Evolutionary conservation across 768 basidiomycete genomes (phyloP).

Genomic region (Punctularia strigosozonata): DNA sequence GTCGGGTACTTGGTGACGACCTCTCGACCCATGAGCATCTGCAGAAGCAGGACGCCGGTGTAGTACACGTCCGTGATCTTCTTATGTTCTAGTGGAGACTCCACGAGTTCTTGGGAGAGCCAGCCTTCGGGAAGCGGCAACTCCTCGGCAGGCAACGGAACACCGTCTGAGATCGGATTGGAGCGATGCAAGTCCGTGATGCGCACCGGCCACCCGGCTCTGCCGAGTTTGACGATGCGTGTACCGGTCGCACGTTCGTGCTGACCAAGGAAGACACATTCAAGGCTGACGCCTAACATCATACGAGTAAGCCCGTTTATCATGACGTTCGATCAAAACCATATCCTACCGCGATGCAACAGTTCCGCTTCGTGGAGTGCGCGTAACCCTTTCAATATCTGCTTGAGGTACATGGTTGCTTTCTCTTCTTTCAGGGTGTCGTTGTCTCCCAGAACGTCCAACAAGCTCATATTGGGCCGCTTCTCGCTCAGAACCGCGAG

Average conservation of each 20-base stretch:
- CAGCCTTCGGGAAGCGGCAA: conserved; percentile 29
- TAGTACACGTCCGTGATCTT: conserved; percentile 74
- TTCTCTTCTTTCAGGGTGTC: conserved; percentile 64
- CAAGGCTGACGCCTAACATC: conserved; percentile 40
- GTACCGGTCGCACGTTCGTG: conserved; percentile 37
- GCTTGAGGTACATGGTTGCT: conserved; percentile 60
- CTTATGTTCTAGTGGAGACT: conserved; percentile 71
- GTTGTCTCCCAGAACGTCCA: conserved; percentile 68
- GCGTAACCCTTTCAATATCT: conserved; percentile 61
- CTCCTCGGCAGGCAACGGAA: conserved; percentile 14
- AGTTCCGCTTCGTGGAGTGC: conserved; percentile 53
- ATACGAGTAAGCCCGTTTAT: conserved; percentile 4
- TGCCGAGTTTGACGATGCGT: conserved; percentile 65
- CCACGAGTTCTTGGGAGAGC: conserved; percentile 67
- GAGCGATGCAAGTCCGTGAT: conserved; percentile 77
- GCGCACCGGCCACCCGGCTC: conserved; percentile 57
- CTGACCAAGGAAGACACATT: conserved; percentile 48
- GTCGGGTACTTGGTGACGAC: conserved; percentile 42
- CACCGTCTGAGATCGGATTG: conserved; percentile 52
- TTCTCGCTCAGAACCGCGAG: conserved; percentile 65
- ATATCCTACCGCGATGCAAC: conserved; percentile 51
- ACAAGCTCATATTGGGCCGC: conserved; percentile 49
- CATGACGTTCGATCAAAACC: too few relatives aligned
- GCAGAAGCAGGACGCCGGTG: conserved; percentile 66
- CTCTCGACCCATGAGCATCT: conserved; percentile 77